Base-by-base conservation (phyloP, 2,329 filamentous ascomycete genomes). In the Paramyrothecium sp. region DNA sequence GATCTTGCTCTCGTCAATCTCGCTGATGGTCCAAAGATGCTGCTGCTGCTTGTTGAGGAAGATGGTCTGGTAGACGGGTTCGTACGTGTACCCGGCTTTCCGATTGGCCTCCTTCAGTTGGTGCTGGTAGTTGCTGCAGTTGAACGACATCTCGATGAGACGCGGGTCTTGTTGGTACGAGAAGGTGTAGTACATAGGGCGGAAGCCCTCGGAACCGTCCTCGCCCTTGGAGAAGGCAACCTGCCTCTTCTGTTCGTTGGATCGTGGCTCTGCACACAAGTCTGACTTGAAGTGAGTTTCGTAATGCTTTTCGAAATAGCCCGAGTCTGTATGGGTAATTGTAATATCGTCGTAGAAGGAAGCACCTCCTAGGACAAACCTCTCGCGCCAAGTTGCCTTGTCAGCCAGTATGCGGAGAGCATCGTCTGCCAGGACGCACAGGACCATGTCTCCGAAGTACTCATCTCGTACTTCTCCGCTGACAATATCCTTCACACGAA, bases 101-200 rank as follows among this genome's bases (percentile, higher is more conserved):
- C 58, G 52, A 19, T 65, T 67, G 1, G 68, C 67, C 20, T 70
- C 69, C 1, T 85, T 84, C 60, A 92, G 89, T 67, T 91, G 89
- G 49, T 86, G 81, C 68, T 92, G 89, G 71, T 91, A 91, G 68
- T 90, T 89, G 41, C 86, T 88, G 73, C 87, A 89, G 70, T 92
- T 88, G 71, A 91, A 92, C 56, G 83, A 88, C 86, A 88, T 88
- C 68, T 88, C 85, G 8, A 89, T 81, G 65, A 85, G 83, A 2
- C 75, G 81, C 1, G 78, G 76, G 62, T 87, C 81, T 16, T 79
- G 58, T 0, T 76, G 71, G 67, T 89, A 88, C 54, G 79, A 81
- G 56, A 86, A 83, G 62, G 85, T 88, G 65, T 82, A 82, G 73
- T 88, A 89, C 85, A 88, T 88, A 54, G 85, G 85, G 53, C 79